These are phyloP conservation scores for Pleurotus eryngii DNA, from an alignment of 768 basidiomycete species.

Conservation along the genomic window DNA sequence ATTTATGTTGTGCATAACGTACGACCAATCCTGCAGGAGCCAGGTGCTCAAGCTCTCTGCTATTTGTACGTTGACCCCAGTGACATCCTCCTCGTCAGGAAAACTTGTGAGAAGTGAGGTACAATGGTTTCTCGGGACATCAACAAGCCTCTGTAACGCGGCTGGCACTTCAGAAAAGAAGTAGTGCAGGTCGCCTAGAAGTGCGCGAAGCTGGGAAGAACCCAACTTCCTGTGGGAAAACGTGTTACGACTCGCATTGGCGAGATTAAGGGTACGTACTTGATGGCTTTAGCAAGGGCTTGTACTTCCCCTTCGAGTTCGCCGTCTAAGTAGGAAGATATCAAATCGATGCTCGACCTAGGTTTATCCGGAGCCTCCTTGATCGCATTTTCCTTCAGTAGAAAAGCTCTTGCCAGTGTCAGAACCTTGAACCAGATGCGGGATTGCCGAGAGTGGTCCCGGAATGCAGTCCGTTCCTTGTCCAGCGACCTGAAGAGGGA, in stretches of 20 bases:
- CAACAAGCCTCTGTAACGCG: conserved; percentile 30
- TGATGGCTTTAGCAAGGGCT: conserved; percentile 43
- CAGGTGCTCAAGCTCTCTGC: conserved; percentile 41
- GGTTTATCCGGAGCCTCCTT: conserved; percentile 27
- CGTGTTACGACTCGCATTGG: not conserved
- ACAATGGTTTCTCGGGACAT: conserved; percentile 15
- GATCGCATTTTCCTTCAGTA: conserved; percentile 42
- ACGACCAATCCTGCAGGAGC: conserved; percentile 52
- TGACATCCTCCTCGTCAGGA: conserved; percentile 15
- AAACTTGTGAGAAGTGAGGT: conserved; percentile 8
- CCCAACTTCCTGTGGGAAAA: conserved; percentile 35
- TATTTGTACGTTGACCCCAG: conserved; percentile 7
- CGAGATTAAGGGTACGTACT: conserved; percentile 30
- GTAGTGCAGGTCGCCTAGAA: conserved; percentile 38
- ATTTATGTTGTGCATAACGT: conserved; percentile 13
- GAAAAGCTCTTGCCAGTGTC: conserved; percentile 37
- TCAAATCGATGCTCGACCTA: conserved; percentile 32
- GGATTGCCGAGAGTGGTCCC: conserved; percentile 25
- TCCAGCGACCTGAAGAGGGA: conserved; percentile 32
- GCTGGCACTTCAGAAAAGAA: conserved; percentile 34
- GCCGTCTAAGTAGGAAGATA: conserved; percentile 44
- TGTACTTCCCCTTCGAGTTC: conserved; percentile 39
- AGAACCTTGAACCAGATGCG: conserved; percentile 50
- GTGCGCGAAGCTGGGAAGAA: conserved; percentile 23
- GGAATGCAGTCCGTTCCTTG: conserved; percentile 34